Conservation (phyloP, 2,329 filamentous ascomycete species). For the Colletotrichum tabaci region DNA sequence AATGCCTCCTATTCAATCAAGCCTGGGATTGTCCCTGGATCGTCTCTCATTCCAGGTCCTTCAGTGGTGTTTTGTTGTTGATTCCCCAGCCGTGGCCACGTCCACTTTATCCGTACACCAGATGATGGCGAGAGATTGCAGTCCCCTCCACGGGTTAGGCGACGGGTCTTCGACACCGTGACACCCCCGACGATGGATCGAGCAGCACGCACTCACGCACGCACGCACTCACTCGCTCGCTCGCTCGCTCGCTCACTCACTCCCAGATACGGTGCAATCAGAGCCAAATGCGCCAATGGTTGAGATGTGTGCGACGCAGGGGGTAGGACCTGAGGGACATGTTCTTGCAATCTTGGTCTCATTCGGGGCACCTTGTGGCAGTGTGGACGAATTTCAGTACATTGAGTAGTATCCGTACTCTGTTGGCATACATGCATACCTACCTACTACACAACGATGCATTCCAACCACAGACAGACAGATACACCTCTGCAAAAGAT, state of each 20-base stretch:
- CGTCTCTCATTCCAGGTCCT: neutral
- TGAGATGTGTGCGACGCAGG: constrained; percentile 20
- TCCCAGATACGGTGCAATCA: constrained; percentile 31
- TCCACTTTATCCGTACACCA: constrained; percentile 16
- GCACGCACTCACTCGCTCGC: too few species aligned
- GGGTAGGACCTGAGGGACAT: constrained; percentile 1
- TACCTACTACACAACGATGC: too few species aligned
- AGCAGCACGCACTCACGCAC: neutral
- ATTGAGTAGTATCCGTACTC: too few species aligned
- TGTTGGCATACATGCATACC: too few species aligned
- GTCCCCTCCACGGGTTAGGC: constrained; percentile 19
- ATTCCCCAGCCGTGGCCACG: too few species aligned
- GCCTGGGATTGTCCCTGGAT: neutral
- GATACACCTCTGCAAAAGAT: neutral
- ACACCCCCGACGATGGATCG: constrained; percentile 13
- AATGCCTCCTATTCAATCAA: neutral
- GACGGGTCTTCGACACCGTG: constrained; percentile 19
- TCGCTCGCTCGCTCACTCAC: neutral
- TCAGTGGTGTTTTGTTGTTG: neutral
- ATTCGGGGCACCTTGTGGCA: neutral
- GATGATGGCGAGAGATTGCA: constrained; percentile 39
- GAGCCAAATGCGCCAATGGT: constrained; percentile 18
- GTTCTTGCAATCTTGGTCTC: neutral
- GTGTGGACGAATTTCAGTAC: too few species aligned
- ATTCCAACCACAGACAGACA: constrained; percentile 11